These are phyloP conservation scores for Yamadazyma dendronema DNA, from an alignment of 1,139 yeast genomes.

Conservation along the genomic window DNA sequence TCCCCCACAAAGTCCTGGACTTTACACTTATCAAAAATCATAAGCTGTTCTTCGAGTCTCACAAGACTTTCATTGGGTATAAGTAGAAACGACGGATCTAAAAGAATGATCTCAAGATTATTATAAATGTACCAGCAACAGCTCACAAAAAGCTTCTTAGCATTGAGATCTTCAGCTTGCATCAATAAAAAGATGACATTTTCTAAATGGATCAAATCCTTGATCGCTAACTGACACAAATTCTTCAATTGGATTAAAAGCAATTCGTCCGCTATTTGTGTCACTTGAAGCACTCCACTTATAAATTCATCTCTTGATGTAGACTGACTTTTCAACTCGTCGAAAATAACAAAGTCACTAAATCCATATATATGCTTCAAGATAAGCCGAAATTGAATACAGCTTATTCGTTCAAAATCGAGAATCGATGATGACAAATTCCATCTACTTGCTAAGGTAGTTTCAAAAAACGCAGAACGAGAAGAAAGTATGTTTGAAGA, in stretches of 20 bases:
- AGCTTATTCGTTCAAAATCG: conserved; percentile 45
- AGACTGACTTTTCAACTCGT: conserved; percentile 24
- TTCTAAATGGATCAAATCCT: conserved; percentile 57
- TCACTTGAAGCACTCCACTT: conserved; percentile 54
- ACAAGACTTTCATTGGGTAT: conserved; percentile 27
- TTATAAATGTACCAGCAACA: conserved; percentile 69
- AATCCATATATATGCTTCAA: conserved; percentile 61
- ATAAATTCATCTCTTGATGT: conserved; percentile 41
- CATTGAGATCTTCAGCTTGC: conserved; percentile 52
- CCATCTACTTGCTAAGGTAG: conserved; percentile 61
- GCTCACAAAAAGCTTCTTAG: conserved; percentile 53
- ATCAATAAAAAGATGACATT: conserved; percentile 58
- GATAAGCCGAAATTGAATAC: conserved; percentile 48
- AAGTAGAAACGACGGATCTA: conserved; percentile 40
- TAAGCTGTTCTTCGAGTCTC: conserved; percentile 29
- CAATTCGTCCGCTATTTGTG: conserved; percentile 65
- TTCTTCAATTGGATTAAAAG: conserved; percentile 59
- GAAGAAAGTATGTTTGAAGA: conserved; percentile 53
- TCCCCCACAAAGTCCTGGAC: conserved; percentile 1
- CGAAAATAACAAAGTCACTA: conserved; percentile 44
- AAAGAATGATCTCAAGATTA: conserved; percentile 62
- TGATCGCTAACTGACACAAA: conserved; percentile 59
- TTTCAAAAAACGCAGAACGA: conserved; percentile 65
- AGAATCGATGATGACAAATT: conserved; percentile 15
- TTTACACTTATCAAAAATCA: conserved; percentile 29